These are phyloP conservation scores for Acer yangbiense DNA, from an alignment of 345 rosid genomes.

Conservation along the genomic window DNA sequence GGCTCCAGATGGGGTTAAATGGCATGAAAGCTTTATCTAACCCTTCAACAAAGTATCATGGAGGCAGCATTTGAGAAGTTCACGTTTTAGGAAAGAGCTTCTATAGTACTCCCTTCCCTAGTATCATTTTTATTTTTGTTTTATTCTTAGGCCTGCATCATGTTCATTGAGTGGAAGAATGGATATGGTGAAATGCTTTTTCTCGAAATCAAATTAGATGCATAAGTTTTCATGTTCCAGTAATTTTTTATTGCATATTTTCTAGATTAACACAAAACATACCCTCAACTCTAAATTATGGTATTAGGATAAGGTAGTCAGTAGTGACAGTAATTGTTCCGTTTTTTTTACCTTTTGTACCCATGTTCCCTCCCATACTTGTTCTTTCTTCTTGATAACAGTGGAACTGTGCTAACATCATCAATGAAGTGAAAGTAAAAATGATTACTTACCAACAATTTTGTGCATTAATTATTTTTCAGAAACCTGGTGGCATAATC, in stretches of 20 bases:
- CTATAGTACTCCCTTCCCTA: not conserved
- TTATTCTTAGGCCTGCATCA: conserved; percentile 6
- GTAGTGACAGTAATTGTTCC: not conserved
- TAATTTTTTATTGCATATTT: not conserved
- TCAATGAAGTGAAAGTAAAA: not conserved
- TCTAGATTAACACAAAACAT: not conserved
- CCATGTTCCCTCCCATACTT: too few relatives aligned
- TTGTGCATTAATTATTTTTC: conserved; percentile 31
- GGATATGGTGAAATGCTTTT: not conserved
- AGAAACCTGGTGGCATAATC: conserved; percentile 99
- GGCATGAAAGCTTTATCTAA: not conserved
- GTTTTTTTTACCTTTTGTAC: not conserved
- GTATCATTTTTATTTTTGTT: conserved; percentile 20
- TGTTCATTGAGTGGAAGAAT: conserved; percentile 2
- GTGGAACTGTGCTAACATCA: not conserved
- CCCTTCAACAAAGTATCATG: not conserved
- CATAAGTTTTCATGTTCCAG: not conserved
- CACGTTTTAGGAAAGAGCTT: not conserved
- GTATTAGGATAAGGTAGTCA: not conserved
- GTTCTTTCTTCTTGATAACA: not conserved
- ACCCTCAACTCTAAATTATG: not conserved
- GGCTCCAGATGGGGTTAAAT: not conserved
- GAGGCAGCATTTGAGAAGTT: conserved; percentile 6
- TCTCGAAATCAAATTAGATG: not conserved
- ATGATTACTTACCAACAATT: not conserved